Evolutionary conservation across 78 protist species (phyloP).

Genomic region (Dictyostelium capitatum): DNA sequence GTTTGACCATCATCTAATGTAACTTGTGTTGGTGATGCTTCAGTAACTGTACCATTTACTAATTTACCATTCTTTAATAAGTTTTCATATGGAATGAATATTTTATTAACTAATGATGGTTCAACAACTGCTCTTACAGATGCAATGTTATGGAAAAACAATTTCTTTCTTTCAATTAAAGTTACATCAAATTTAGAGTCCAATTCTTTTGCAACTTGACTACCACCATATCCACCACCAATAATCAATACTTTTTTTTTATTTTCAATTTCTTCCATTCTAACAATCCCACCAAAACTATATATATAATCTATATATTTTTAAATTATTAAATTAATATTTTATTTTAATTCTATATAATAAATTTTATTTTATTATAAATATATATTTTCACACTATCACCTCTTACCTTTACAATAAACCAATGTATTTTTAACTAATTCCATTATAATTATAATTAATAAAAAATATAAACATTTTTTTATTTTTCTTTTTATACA

Average conservation of each 20-base stretch:
- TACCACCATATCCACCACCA: conserved; percentile 84
- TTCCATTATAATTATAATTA: no score
- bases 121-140: conserved; percentile 47
- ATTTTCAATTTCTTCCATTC: no score
- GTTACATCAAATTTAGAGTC: conserved; percentile 72
- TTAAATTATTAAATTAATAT: no score
- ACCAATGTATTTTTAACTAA: no score
- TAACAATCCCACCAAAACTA: no score
- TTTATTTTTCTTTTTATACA: no score
- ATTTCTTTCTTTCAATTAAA: conserved; percentile 48
- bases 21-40: conserved; percentile 18
- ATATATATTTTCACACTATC: no score
- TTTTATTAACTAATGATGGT: conserved; percentile 23
- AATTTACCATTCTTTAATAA: conserved; percentile 56
- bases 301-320: no score
- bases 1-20: conserved; percentile 16
- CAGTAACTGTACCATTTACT: neutral
- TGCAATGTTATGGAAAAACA: conserved; percentile 61
- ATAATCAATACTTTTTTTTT: conserved; percentile 67
- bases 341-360: no score
- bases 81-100: conserved; percentile 43
- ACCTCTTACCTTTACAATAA: no score
- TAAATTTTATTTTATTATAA: no score
- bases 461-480: no score
- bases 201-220: conserved; percentile 27